Evolutionary conservation across 2,329 filamentous ascomycete genomes (phyloP), one percentile per base, ranked within the genome.

Genomic region (Domatiomyces globalis): DNA sequence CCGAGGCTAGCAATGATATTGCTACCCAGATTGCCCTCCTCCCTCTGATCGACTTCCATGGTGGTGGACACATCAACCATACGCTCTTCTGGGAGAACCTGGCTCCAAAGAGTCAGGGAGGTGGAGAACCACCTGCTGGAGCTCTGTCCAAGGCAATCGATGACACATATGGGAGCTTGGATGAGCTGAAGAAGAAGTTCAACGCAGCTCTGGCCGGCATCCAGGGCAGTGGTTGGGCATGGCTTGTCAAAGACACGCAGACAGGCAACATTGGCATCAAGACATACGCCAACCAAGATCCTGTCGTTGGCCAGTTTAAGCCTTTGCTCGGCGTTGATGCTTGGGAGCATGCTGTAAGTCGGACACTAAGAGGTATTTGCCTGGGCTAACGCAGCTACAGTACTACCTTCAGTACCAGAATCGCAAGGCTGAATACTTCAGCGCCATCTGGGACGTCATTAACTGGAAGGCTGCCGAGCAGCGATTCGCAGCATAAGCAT

Each of bases 371-470:
- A 43, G 8, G 4, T 8, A 12, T 20, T 27, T 7, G 12, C 4
- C 9, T 22, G 5, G 22, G 42, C 53, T 54, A 36, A 51, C 27
- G 12, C 6, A 18, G 25, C 42, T 8, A 22, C 53, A 48, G 53
- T 60, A 55, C 57, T 79, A 77, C 73, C 77, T 95, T 56, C 87
- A 95, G 74, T 95, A 95, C 73, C 79, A 95, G 80, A 95, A 95
- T 77, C 83, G 87, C 70, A 95, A 95, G 81, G 88, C 84, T 52
- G 88, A 95, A 74, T 95, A 95, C 77, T 95, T 95, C 71, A 79
- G 79, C 63, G 87, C 87, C 53, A 84, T 95, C 67, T 95, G 89
- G 89, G 86, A 94, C 61, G 88, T 95, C 48, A 75, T 95, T 69
- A 95, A 95, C 81, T 95, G 89, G 89, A 87, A 88, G 79, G 80